Evolutionary conservation across 2,329 filamentous ascomycete species (phyloP), one percentile per base, ranked within the genome.

Genomic region (Diaporthe nobilis): DNA sequence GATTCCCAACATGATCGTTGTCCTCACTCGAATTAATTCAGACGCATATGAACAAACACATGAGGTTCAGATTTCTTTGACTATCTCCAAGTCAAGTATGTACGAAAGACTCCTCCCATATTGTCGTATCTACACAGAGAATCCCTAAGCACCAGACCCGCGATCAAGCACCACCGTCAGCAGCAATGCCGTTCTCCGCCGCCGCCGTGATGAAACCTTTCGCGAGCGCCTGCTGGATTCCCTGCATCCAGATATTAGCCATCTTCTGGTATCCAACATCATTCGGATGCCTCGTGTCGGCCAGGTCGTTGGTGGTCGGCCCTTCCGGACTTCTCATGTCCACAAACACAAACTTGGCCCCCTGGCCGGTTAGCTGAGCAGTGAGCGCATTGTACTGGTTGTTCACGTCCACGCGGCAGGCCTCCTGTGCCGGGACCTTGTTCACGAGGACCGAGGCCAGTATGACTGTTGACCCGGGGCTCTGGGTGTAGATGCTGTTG

Each of bases 221-320:
- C 13, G 42, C n/a, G 17, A 65, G 17, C 17, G 75, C 76, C 55
- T 74, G 61, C 63, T 74, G 72, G 42, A 74, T 61, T 22, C 78
- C 79, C 73, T 77, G 39, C 39, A 72, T 68, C 79, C 79, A 80
- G 17, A 80, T 76, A n/a, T 60, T 75, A 31, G 79, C 79, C 79
- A 80, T 79, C 70, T 79, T 80, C 67, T 57, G 39, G 72, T 80
- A 80, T 9, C 79, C 79, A 39, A 49, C 68, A 65, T 80, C 79
- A 60, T 80, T 80, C 12, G 79, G 79, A 67, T 80, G 79, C 51
- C 79, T 71, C 34, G 67, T 71, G 71, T 80, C 79, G 34, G 51
- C 65, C 55, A 80, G 71, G 61, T 80, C 79, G 39, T 58, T 58
- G 53, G 73, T 76, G 31, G 77, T 79, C 31, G 78, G 79, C 22